These are phyloP conservation scores for Penicillium manginii DNA, from an alignment of 495 filamentous ascomycete genomes.

Conservation along the genomic window DNA sequence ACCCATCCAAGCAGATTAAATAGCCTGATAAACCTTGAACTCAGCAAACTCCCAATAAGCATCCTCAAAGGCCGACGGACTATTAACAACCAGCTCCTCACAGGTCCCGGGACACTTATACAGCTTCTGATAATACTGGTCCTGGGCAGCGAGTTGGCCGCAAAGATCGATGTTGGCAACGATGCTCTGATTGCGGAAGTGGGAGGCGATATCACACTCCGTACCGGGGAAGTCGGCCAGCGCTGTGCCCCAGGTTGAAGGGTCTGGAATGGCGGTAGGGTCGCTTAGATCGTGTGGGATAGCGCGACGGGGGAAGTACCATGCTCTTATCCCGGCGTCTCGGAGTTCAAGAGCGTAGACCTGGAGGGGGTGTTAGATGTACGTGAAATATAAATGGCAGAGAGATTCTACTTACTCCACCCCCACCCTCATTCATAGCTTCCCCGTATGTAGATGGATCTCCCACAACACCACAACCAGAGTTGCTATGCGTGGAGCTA, in stretches of 20 bases:
- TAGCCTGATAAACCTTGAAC: slow-evolving; percentile 48
- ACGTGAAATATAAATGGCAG: not conserved
- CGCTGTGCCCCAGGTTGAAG: slow-evolving; percentile 49
- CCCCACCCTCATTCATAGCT: slow-evolving; percentile 49
- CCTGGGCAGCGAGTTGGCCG: slow-evolving; percentile 40
- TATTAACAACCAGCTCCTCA: slow-evolving; percentile 43
- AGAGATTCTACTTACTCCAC: slow-evolving; percentile 38
- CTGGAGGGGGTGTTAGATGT: slow-evolving; percentile 16
- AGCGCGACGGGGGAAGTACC: slow-evolving; percentile 49
- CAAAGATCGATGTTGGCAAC: slow-evolving; percentile 58
- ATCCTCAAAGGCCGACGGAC: slow-evolving; percentile 39
- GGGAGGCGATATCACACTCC: slow-evolving; percentile 47
- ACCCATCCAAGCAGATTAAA: not conserved
- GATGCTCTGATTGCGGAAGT: slow-evolving; percentile 56
- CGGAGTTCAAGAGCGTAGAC: slow-evolving; percentile 53
- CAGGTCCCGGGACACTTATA: slow-evolving; percentile 50
- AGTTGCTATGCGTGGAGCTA: slow-evolving; percentile 40
- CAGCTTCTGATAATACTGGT: slow-evolving; percentile 41
- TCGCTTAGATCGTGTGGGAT: slow-evolving; percentile 44
- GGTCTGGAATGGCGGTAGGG: slow-evolving; percentile 38
- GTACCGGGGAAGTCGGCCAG: slow-evolving; percentile 57
- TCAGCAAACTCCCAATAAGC: slow-evolving; percentile 57
- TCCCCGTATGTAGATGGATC: slow-evolving; percentile 39
- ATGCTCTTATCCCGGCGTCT: slow-evolving; percentile 49
- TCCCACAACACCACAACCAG: slow-evolving; percentile 50